Evolutionary conservation across 805 yeast species (phyloP), one percentile per base, ranked within the genome.

Genomic region (Starmerella potacharoeniae): DNA sequence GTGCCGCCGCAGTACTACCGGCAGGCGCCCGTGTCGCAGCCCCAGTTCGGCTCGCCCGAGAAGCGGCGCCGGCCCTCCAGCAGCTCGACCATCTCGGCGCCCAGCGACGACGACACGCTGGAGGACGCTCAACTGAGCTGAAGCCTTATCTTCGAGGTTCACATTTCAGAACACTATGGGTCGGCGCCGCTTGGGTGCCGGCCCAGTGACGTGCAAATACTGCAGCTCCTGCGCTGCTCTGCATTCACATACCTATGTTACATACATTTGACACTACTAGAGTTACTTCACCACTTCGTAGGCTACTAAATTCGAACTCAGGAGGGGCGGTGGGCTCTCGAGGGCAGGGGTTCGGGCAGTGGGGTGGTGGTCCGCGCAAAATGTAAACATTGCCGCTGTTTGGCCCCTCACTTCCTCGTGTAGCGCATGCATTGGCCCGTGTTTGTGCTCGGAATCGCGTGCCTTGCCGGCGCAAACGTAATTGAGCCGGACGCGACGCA

Each of bases 31-130:
- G 57, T 64, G 48, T 47, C 55, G 7, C 48, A 30, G 22, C 55
- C 55, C 30, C 58, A 54, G 22, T 55, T 55, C 40, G 58, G 55
- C 17, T 54, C 60, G 30, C 59, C 57, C 10, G 58, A 49, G 40
- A 51, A 57, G 29, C 61, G 57, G 13, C 54, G 71, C 10, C 61
- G 73, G 9, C 62, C 72, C 10, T 64, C 65, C 9, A 66, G 70
- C 35, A 63, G 67, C 50, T 68, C 71, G 9, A 67, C 72, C 3
- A 70, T 72, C 6, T 64, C 72, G 7, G 65, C 65, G 8, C 61
- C 60, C 11, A 62, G 66, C 37, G 72, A 69, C 30, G 69, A 66
- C 36, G 71, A 67, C 35, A 61, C 63, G 3, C 50, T 60, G 14
- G 63, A 60, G 45, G 64, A 63, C 16, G 49, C 49, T 16, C 49